Evolutionary conservation across 345 rosid species (phyloP).

Genomic region (Eutrema yunnanense): DNA sequence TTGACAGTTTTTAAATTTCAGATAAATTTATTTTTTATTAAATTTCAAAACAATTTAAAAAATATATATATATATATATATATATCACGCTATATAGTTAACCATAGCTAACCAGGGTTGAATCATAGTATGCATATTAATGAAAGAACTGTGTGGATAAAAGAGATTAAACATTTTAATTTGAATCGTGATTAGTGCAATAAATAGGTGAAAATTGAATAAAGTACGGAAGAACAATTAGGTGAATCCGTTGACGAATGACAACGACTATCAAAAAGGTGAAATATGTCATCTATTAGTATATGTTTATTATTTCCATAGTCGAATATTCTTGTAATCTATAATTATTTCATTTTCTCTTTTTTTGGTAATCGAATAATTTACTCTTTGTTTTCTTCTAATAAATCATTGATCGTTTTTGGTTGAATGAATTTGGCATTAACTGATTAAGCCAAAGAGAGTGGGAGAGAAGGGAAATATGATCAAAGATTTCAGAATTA

Average conservation of each 20-base stretch:
- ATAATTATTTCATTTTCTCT: no score
- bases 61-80: no score
- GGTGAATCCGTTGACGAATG: slow-evolving; percentile 15
- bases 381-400: no score
- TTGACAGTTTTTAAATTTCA: no score
- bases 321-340: not conserved
- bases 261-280: slow-evolving; percentile 19
- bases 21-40: no score
- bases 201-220: not conserved
- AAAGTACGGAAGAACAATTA: not conserved
- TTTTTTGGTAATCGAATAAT: no score
- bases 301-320: not conserved
- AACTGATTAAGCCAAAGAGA: no score
- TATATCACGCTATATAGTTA: no score
- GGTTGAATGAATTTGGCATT: no score
- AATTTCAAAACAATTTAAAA: no score
- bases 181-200: slow-evolving; percentile 19
- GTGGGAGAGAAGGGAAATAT: not conserved
- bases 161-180: not conserved
- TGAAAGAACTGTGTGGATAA: not conserved
- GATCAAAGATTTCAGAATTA: not conserved
- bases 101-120: no score
- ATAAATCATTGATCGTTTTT: no score
- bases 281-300: slow-evolving; percentile 6
- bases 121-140: not conserved